phyloP scores from a whole-genome alignment of 441 rosid species.

The Erysimum cheiri region DNA sequence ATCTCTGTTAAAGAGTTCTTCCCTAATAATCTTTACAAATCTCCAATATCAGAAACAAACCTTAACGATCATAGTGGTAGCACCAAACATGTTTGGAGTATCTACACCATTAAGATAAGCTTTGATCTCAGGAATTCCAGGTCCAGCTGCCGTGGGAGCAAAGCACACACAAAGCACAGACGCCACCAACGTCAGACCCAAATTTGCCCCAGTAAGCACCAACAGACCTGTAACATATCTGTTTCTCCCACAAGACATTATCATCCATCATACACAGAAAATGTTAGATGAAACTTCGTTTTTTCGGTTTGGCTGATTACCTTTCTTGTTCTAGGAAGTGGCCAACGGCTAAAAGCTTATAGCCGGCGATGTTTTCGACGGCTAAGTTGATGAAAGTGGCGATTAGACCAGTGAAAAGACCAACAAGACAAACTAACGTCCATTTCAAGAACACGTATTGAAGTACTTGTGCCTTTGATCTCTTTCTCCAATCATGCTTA shows the following conservation, averaged over 20 bases:
- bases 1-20: not conserved
- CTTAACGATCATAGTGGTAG: constrained; percentile 81
- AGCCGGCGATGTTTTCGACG: constrained; percentile 91
- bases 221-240: constrained; percentile 72
- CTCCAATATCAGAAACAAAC: constrained; percentile 43
- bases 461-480: constrained; percentile 82
- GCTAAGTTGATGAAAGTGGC: constrained; percentile 91
- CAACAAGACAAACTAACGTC: constrained; percentile 81
- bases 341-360: constrained; percentile 82
- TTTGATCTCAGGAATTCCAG: constrained; percentile 97
- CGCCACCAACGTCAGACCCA: constrained; percentile 69
- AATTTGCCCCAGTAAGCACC: constrained; percentile 65
- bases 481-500: constrained; percentile 96
- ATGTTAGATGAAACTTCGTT: not conserved
- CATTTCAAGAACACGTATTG: constrained; percentile 89
- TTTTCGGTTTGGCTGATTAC: constrained; percentile 43
- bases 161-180: constrained; percentile 76
- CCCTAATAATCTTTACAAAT: not conserved
- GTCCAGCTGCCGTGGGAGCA: constrained; percentile 98
- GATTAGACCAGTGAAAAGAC: constrained; percentile 81
- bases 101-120: constrained; percentile 97
- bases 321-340: constrained; percentile 60
- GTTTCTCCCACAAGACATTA: constrained; percentile 41
- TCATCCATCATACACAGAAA: constrained; percentile 13
- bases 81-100: constrained; percentile 92